phyloP scores from a whole-genome alignment of 441 rosid genomes.

The Pelargonium myrrhifolium region DNA sequence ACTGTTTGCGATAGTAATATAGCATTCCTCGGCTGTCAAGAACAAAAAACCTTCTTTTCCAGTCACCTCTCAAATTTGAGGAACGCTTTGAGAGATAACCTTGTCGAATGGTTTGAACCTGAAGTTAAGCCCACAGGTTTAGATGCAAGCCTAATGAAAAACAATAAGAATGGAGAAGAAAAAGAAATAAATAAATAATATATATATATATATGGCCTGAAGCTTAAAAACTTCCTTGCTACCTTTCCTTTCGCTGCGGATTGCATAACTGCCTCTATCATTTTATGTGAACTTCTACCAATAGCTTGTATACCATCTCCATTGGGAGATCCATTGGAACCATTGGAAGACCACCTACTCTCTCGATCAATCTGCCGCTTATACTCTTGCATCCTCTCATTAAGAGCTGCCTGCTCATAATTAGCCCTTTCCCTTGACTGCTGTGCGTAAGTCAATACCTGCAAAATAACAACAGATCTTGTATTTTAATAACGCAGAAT shows the following conservation, averaged over 20 bases:
- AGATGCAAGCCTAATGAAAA: conserved; percentile 12
- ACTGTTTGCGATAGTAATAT: conserved; percentile 91
- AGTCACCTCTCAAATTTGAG: conserved; percentile 92
- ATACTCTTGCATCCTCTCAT: conserved; percentile 94
- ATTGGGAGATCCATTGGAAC: conserved; percentile 91
- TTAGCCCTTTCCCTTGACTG: conserved; percentile 97
- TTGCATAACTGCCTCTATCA: conserved; percentile 99
- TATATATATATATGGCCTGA: neutral
- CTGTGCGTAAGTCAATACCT: conserved; percentile 95
- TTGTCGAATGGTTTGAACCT: conserved; percentile 98
- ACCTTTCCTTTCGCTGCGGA: conserved; percentile 99
- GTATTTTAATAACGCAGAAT: conserved; percentile 11
- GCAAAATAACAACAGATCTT: conserved; percentile 17
- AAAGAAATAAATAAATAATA: neutral
- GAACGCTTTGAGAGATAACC: conserved; percentile 98
- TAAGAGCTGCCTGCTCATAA: conserved; percentile 93
- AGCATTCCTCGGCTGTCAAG: conserved; percentile 98
- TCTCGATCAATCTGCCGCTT: conserved; percentile 96
- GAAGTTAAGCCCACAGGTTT: conserved; percentile 21
- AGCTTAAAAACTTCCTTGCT: conserved; percentile 16
- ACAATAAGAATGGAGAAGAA: conserved; percentile 8
- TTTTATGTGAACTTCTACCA: conserved; percentile 98
- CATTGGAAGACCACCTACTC: conserved; percentile 77
- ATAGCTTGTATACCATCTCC: conserved; percentile 98
- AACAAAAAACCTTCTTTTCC: conserved; percentile 98